Evolutionary conservation across 768 basidiomycete species (phyloP).

Genomic region (Asterophora lycoperdoides): DNA sequence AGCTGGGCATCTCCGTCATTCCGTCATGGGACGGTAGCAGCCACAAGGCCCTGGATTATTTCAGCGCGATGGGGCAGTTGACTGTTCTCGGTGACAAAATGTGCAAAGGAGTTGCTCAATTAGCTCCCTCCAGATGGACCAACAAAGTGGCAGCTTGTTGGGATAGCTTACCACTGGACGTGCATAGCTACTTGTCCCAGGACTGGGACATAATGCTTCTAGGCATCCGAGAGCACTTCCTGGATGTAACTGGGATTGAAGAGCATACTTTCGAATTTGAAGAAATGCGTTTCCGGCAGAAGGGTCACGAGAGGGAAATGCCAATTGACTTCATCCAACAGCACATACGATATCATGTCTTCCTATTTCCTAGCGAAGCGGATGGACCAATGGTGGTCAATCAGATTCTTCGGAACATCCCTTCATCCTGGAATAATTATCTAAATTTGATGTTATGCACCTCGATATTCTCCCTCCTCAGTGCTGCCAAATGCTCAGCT

Average conservation of each 20-base stretch:
- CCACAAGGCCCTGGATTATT: too few relatives aligned
- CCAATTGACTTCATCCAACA: background rate
- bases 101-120: background rate
- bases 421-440: background rate
- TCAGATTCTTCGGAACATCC: background rate
- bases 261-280: slow-evolving; percentile 12
- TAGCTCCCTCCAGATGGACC: too few relatives aligned
- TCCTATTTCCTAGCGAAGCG: background rate
- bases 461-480: background rate
- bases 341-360: background rate
- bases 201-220: slow-evolving; percentile 8
- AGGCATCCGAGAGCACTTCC: slow-evolving; percentile 11
- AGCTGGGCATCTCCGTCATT: too few relatives aligned
- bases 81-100: too few relatives aligned
- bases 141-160: too few relatives aligned
- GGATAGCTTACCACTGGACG: too few relatives aligned
- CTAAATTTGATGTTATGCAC: background rate
- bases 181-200: background rate
- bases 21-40: too few relatives aligned
- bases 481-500: background rate
- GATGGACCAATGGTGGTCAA: background rate
- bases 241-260: slow-evolving; percentile 7
- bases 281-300: slow-evolving; percentile 12
- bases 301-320: background rate
- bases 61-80: too few relatives aligned